Evolutionary conservation across 2,329 filamentous ascomycete species (phyloP), one percentile per base, ranked within the genome.

Genomic region (Claviceps citrina): DNA sequence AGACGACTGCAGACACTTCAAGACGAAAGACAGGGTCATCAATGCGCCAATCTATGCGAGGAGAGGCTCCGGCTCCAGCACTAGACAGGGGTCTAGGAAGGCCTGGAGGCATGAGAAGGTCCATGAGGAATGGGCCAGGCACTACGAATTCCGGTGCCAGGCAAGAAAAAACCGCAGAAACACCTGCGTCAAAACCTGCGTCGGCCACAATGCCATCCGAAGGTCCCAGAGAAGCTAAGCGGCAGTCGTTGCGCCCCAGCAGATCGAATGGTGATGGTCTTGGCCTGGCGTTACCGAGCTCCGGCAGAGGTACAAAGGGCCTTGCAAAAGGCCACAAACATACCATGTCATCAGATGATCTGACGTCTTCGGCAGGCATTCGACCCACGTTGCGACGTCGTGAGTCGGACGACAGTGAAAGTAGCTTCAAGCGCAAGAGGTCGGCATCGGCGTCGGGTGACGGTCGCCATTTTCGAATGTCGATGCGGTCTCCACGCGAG

Each of bases 351-450:
- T 47, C 48, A 13, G 53, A 58, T 13, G 44, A 48, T 27, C 40
- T 44, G 7, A 32, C 39, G 9, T 43, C 49, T 7, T 46, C 46
- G 30, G 41, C 49, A 28, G 41, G 46, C 20, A 43, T 51, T 26
- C 56, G 54, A 32, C 51, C 65, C 10, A 49, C 51, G 5, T 57
- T 75, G 7, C 61, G 64, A 42, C 70, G 78, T 2, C 70, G 64
- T 8, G 66, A 63, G 15, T 82, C 78, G 0, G 75, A 77, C 47
- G 78, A 72, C 22, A 84, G 80, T 51, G 78, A 84, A 33, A 93
- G 83, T 60, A 93, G 84, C 55, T 94, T 94, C 63, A 81, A 74
- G 52, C 78, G 84, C 22, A 60, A 65, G 32, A 70, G 72, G 44
- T 61, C 69, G 28, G 54, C 62, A 38, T 54, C 57, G 5, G 59